A percentile compares a stretch with the other conserved stretches of the same genome.
Evolutionary conservation across 352 stramenopile genomes (phyloP).

Genomic region (Blastocystis sp.): DNA sequence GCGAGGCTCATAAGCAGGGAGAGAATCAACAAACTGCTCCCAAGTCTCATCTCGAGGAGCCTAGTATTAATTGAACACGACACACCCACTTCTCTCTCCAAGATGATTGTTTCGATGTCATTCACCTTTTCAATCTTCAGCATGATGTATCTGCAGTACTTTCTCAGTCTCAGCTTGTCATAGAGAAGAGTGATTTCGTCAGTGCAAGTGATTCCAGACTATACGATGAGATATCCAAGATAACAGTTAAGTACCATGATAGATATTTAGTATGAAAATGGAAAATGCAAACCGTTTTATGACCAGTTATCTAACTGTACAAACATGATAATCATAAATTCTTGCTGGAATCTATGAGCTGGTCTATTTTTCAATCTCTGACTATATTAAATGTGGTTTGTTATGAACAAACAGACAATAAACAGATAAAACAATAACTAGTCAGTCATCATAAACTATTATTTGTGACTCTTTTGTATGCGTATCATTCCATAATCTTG

Average conservation of each 20-base stretch:
- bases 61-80: neutral
- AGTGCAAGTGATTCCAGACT: constrained; percentile 59
- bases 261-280: neutral
- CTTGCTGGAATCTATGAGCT: no score
- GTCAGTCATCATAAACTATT: neutral
- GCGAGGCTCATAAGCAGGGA: constrained; percentile 54
- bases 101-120: constrained; percentile 49
- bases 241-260: neutral
- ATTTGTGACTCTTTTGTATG: constrained; percentile 1
- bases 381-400: no score
- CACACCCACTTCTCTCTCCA: constrained; percentile 16
- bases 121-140: constrained; percentile 56
- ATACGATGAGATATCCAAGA: constrained; percentile 26
- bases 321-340: neutral
- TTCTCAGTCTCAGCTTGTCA: constrained; percentile 55
- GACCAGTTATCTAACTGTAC: neutral
- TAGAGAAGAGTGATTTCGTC: constrained; percentile 40
- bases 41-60: constrained; percentile 58
- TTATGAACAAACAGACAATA: neutral
- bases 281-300: neutral
- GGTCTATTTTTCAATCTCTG: no score
- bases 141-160: constrained; percentile 60
- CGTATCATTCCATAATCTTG: constrained; percentile 7
- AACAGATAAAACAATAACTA: neutral
- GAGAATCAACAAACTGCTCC: constrained; percentile 51